Percentiles rank a stretch among this genome's conserved stretches.
These are phyloP conservation scores for Phytophthora colocasiae DNA, from an alignment of 352 stramenopile species.

Conservation along the genomic window DNA sequence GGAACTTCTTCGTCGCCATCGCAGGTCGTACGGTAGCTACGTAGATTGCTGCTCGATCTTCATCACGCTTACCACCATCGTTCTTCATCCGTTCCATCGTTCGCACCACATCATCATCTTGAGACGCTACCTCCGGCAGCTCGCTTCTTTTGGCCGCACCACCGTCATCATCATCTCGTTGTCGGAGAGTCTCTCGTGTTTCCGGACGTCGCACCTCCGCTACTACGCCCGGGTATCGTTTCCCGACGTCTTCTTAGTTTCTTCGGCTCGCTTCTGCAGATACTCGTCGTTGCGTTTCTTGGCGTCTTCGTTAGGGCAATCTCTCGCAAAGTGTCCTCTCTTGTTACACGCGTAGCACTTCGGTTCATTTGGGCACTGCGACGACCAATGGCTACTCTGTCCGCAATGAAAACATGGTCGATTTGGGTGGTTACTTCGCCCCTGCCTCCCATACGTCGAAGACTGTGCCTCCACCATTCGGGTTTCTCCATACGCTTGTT, in stretches of 20 bases:
- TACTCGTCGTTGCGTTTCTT: neutral
- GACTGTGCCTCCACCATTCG: too few species aligned
- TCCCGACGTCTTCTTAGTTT: neutral
- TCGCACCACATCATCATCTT: neutral
- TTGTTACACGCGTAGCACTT: too few species aligned
- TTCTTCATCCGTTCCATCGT: neutral
- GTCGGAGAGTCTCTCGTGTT: neutral
- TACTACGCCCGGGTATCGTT: neutral
- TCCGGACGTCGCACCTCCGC: neutral
- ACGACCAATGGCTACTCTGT: too few species aligned
- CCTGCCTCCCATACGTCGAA: too few species aligned
- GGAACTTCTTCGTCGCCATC: neutral
- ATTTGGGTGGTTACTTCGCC: too few species aligned
- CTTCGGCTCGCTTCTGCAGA: neutral
- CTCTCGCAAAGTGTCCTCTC: constrained; percentile 4
- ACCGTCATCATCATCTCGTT: neutral
- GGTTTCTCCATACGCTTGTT: too few species aligned
- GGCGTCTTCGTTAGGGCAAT: neutral
- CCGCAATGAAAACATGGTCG: too few species aligned
- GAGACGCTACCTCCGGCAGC: too few species aligned
- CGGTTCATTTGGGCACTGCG: too few species aligned
- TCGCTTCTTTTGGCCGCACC: too few species aligned
- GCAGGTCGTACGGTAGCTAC: constrained; percentile 2
- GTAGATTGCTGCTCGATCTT: neutral
- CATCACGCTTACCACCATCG: neutral